A percentile compares a stretch with the other conserved stretches of the same genome.
Evolutionary conservation across 352 stramenopile species (phyloP).

Genomic region (Pythium diclinum): DNA sequence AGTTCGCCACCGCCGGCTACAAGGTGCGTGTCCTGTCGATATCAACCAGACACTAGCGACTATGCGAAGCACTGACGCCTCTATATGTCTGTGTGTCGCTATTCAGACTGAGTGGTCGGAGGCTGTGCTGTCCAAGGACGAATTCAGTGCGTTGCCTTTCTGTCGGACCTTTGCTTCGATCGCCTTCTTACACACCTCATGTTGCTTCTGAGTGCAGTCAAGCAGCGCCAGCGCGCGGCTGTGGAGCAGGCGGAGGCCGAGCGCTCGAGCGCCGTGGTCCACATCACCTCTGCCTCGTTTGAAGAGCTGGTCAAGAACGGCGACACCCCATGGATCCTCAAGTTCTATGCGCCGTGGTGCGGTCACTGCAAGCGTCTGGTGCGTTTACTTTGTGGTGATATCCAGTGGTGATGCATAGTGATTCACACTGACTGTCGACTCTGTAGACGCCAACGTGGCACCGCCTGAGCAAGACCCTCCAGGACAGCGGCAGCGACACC

Average conservation of each 20-base stretch:
- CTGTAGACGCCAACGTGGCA: constrained; percentile 55
- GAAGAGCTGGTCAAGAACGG: constrained; percentile 46
- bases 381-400: constrained; percentile 9
- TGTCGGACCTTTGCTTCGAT: background rate
- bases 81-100: background rate
- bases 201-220: constrained; percentile 1
- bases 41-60: background rate
- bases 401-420: background rate
- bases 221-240: constrained; percentile 15
- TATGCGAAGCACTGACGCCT: background rate
- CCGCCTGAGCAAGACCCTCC: constrained; percentile 64
- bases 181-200: background rate
- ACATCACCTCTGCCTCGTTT: constrained; percentile 28
- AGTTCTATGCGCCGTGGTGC: constrained; percentile 95
- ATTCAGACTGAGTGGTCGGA: constrained; percentile 46
- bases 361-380: constrained; percentile 92
- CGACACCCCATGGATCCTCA: constrained; percentile 72
- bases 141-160: constrained; percentile 45
- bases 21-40: constrained; percentile 38
- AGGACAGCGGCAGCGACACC: constrained; percentile 56
- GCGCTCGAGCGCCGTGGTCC: constrained; percentile 28
- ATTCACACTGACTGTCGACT: background rate
- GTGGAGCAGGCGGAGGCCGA: constrained; percentile 31
- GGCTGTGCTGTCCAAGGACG: constrained; percentile 44
- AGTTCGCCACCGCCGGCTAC: constrained; percentile 56